Percentiles rank a stretch among this genome's conserved stretches.
Evolutionary conservation across 2,329 filamentous ascomycete species (phyloP).

Genomic region (Domatiomyces globalis): DNA sequence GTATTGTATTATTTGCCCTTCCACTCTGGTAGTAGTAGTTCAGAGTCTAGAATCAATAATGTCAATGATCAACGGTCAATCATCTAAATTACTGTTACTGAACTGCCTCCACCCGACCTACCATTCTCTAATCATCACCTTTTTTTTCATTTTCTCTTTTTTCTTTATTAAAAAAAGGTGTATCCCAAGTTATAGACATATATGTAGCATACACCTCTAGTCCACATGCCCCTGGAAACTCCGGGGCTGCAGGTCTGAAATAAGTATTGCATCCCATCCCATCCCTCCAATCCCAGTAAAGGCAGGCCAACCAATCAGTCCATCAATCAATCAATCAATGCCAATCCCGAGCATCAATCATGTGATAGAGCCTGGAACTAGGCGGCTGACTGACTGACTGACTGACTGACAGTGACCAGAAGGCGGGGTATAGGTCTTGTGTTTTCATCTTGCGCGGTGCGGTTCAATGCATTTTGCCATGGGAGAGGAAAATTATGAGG

Average conservation of each 20-base stretch:
- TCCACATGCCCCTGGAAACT: conserved; percentile 38
- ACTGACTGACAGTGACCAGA: background rate
- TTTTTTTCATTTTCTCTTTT: background rate
- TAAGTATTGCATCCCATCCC: conserved; percentile 19
- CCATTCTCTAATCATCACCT: too few relatives aligned
- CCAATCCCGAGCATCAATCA: background rate
- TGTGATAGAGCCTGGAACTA: background rate
- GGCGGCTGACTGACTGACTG: background rate
- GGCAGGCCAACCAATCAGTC: too few relatives aligned
- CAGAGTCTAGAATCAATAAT: conserved; percentile 1
- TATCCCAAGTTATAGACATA: background rate
- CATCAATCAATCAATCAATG: too few relatives aligned
- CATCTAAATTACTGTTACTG: background rate
- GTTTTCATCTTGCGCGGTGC: background rate
- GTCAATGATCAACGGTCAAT: background rate
- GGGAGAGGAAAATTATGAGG: too few relatives aligned
- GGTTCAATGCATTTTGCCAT: background rate
- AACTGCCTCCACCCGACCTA: background rate
- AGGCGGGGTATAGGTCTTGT: background rate
- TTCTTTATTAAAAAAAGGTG: background rate
- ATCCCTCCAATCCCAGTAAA: background rate
- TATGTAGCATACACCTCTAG: conserved; percentile 36
- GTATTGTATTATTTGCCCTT: background rate
- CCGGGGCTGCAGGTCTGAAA: conserved; percentile 41
- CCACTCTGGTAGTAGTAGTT: background rate